Evolutionary conservation across 2,329 filamentous ascomycete genomes (phyloP).

Genomic region (Talaromyces albobiverticillius): DNA sequence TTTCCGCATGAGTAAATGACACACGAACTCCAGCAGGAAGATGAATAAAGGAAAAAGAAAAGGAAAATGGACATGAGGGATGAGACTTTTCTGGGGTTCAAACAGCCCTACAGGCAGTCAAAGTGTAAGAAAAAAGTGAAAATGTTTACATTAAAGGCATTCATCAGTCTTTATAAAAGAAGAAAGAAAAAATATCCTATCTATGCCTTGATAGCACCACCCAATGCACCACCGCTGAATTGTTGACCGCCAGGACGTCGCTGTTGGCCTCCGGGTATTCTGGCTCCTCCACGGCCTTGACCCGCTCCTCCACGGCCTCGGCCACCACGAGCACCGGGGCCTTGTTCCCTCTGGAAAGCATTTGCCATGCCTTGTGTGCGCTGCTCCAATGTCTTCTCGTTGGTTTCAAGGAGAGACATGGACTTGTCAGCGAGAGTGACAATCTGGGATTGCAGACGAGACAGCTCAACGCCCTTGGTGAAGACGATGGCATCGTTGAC

Average conservation of each 20-base stretch:
- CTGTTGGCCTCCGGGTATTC: constrained; percentile 38
- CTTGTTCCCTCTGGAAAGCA: constrained; percentile 90
- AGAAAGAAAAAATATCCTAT: constrained; percentile 20
- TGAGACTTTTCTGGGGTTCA: constrained; percentile 2
- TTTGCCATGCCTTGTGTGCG: constrained; percentile 93
- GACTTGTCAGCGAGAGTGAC: constrained; percentile 95
- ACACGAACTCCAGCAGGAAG: constrained; percentile 2
- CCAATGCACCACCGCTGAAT: constrained; percentile 50
- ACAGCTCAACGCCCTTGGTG: constrained; percentile 98
- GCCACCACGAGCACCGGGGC: constrained; percentile 66
- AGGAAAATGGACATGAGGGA: neutral
- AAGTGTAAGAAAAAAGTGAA: neutral
- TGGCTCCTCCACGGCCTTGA: constrained; percentile 35
- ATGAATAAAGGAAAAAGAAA: neutral
- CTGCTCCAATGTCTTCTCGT: constrained; percentile 96
- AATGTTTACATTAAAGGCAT: constrained; percentile 12
- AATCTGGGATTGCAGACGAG: constrained; percentile 89
- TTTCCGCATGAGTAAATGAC: neutral
- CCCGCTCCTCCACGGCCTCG: constrained; percentile 48
- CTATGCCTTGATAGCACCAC: constrained; percentile 51
- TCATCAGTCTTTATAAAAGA: constrained; percentile 13
- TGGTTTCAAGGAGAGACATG: constrained; percentile 90
- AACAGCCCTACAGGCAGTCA: neutral
- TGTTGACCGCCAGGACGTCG: constrained; percentile 49
- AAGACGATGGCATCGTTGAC: constrained; percentile 97